Conservation (phyloP, 495 filamentous ascomycete genomes). For the Penicillium coffeae region DNA sequence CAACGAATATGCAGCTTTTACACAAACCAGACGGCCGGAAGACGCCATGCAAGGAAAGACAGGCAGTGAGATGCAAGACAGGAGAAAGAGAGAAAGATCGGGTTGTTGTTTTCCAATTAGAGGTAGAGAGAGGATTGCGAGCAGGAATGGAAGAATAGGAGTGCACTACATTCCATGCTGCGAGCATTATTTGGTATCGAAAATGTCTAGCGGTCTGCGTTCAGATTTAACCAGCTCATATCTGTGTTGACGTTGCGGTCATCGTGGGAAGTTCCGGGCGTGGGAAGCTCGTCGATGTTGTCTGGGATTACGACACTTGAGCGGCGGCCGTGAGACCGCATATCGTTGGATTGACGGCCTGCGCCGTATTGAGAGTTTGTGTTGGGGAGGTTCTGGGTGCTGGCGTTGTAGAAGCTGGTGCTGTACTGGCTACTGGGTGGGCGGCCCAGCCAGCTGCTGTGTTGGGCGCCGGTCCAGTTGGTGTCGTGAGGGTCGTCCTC, state of each 20-base stretch:
- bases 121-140: not conserved
- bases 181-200: too few relatives aligned
- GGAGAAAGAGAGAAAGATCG: not conserved
- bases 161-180: too few relatives aligned
- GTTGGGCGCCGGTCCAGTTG: constrained; percentile 43
- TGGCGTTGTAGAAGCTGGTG: constrained; percentile 43
- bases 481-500: constrained; percentile 51
- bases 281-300: constrained; percentile 39
- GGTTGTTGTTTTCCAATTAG: not conserved
- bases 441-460: constrained; percentile 44
- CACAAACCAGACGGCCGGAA: constrained; percentile 10
- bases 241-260: constrained; percentile 51
- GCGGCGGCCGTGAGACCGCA: constrained; percentile 27
- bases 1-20: constrained; percentile 12
- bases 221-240: constrained; percentile 76
- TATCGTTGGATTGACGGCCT: constrained; percentile 12
- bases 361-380: constrained; percentile 14
- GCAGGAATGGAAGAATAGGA: not conserved
- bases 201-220: constrained; percentile 31
- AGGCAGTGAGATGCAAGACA: not conserved
- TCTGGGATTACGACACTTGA: constrained; percentile 37
- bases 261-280: constrained; percentile 18
- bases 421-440: constrained; percentile 61
- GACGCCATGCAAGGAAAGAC: constrained; percentile 16
- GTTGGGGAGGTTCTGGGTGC: constrained; percentile 29